A percentile compares a stretch with the other conserved stretches of the same genome.
Conservation (phyloP, 805 yeast species). For the Starmera amethionina region DNA sequence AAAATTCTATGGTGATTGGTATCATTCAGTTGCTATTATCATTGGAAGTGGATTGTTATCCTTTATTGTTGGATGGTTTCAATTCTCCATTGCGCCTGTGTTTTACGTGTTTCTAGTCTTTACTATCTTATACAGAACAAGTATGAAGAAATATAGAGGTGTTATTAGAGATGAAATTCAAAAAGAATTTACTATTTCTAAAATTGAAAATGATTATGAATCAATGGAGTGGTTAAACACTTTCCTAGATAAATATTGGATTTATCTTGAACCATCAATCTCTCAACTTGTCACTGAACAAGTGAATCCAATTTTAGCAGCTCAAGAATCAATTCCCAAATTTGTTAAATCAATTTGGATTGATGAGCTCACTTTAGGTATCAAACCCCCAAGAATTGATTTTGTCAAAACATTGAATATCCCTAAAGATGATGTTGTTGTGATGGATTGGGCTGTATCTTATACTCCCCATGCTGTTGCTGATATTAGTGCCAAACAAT, state of each 20-base stretch:
- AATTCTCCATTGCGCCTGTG: conserved; percentile 72
- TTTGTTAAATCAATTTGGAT: conserved; percentile 79
- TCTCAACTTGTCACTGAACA: conserved; percentile 79
- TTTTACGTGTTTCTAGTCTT: conserved; percentile 58
- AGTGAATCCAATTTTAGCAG: conserved; percentile 75
- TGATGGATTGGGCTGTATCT: conserved; percentile 95
- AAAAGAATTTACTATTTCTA: conserved; percentile 72
- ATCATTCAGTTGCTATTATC: conserved; percentile 72
- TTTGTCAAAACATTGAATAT: conserved; percentile 81
- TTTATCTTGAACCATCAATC: conserved; percentile 78
- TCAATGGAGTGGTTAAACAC: conserved; percentile 93
- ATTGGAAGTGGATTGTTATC: conserved; percentile 61
- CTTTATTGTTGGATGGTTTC: conserved; percentile 70
- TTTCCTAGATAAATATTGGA: conserved; percentile 88
- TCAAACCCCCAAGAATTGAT: conserved; percentile 93
- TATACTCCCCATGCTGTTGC: conserved; percentile 86
- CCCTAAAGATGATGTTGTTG: conserved; percentile 87
- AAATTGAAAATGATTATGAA: conserved; percentile 83
- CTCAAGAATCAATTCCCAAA: conserved; percentile 64
- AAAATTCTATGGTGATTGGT: conserved; percentile 88
- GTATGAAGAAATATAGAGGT: conserved; percentile 71
- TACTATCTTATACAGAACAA: conserved; percentile 69
- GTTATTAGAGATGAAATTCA: conserved; percentile 70
- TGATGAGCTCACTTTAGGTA: conserved; percentile 83
- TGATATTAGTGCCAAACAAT: conserved; percentile 78